A percentile compares a stretch with the other conserved stretches of the same genome.
Conservation (phyloP, 352 stramenopile genomes). For the Elongisporangium senticosum region DNA sequence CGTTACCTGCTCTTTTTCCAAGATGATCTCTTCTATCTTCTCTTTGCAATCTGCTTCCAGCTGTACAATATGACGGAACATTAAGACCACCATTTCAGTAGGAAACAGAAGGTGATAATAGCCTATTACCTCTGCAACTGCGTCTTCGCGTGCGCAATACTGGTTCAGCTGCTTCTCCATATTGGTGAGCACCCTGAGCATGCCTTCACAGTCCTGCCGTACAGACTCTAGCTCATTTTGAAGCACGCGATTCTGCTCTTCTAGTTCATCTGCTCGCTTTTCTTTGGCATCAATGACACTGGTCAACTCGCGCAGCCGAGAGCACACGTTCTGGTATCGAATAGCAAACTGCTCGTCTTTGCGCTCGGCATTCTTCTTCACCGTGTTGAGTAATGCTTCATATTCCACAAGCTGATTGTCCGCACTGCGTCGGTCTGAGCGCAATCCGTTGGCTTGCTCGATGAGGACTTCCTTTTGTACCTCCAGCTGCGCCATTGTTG, state of each 20-base stretch:
- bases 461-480: conserved; percentile 38
- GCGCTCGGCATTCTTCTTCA: conserved; percentile 50
- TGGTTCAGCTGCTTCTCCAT: conserved; percentile 84
- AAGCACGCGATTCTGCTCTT: conserved; percentile 30
- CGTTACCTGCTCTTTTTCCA: conserved; percentile 73
- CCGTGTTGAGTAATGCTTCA: conserved; percentile 45
- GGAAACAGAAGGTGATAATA: background rate
- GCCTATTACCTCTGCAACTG: conserved; percentile 48
- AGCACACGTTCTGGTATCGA: conserved; percentile 71
- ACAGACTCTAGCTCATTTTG: conserved; percentile 59
- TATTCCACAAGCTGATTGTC: conserved; percentile 59
- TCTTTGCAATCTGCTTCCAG: conserved; percentile 67
- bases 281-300: conserved; percentile 49
- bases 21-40: conserved; percentile 56
- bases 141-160: conserved; percentile 68
- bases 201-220: conserved; percentile 73
- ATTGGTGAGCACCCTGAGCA: conserved; percentile 72
- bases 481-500: conserved; percentile 58
- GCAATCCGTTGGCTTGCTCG: conserved; percentile 13
- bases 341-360: conserved; percentile 57
- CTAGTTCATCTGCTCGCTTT: conserved; percentile 40
- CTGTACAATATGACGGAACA: conserved; percentile 13
- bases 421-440: conserved; percentile 20
- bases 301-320: conserved; percentile 57
- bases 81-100: background rate